Evolutionary conservation across 1,284 basidiomycete species (phyloP), one percentile per base, ranked within the genome.

Genomic region (Ustilago esculenta): DNA sequence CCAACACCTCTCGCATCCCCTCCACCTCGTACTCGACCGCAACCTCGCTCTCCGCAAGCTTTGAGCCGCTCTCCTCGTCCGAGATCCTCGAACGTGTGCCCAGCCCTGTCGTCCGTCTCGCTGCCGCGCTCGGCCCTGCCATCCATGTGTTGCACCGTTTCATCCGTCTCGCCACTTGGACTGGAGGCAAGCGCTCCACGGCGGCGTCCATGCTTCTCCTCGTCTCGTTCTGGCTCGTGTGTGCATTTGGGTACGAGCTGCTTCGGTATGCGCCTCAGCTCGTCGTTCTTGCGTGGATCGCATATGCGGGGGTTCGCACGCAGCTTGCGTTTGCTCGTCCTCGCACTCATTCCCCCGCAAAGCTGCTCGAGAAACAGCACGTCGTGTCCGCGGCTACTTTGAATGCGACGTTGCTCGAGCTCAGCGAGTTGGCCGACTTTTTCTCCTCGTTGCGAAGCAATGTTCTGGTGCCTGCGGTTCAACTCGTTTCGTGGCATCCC

Each of bases 221-320:
- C 12, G 47, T 80, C n/a, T 56, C 49, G 4, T 81, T 75, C 55
- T 69, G 75, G 48, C 55, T 73, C 17, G 25, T 46, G 14, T 77
- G 79, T 55, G 63, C 80, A 30, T 78, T 73, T 49, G 78, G 76
- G 8, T 81, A 81, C 55, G 75, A 79, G 47, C 44, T 76, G 3
- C 24, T 81, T 12, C 65, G 80, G 2, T 81, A 79, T 48, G 72
- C 73, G 4, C 79, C 80, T 14, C 79, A 81, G 41, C 48, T 60
- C 5, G 15, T 79, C 17, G 15, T 75, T 5, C 65, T 81, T 18
- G 45, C 42, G 30, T 71, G 61, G 42, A 64, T 81, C 25, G 60
- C 37, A 2, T 79, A 72, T 27, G 55, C 68, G 1, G 74, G 73
- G 18, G 23, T 77, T 11, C 36, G 58, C 20, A 53, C 49, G 27